Evolutionary conservation across 1,284 basidiomycete genomes (phyloP).

Genomic region (Apiotrichum laibachii): DNA sequence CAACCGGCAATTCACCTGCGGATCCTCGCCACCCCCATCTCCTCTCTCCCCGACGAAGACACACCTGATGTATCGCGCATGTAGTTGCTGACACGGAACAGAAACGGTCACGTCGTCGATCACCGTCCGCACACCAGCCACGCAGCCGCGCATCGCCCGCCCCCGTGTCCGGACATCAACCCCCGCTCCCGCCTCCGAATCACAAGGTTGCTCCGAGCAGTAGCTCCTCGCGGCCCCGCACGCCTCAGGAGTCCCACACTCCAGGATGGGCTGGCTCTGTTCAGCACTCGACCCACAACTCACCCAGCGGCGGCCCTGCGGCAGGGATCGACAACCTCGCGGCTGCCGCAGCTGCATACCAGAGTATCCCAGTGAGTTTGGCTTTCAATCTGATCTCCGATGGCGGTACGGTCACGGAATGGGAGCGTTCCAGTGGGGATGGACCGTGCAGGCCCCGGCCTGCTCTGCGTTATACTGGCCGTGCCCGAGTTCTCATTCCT

Average conservation of each 20-base stretch:
- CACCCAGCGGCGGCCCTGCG: constrained; percentile 7
- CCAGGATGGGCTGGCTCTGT: constrained; percentile 3
- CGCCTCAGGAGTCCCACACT: neutral
- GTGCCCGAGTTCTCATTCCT: too few species aligned
- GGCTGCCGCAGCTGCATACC: constrained; percentile 22
- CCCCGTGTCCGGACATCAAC: neutral
- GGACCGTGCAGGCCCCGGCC: too few species aligned
- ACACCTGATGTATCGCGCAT: too few species aligned
- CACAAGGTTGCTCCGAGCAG: too few species aligned
- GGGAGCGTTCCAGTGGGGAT: too few species aligned
- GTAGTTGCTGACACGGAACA: neutral
- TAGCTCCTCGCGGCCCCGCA: neutral
- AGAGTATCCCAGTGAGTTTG: constrained; percentile 15
- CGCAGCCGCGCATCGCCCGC: neutral
- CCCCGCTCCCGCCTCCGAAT: neutral
- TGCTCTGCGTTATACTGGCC: neutral
- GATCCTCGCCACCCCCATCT: too few species aligned
- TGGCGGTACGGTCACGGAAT: neutral
- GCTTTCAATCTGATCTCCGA: neutral
- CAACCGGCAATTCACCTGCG: too few species aligned
- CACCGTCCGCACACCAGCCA: neutral
- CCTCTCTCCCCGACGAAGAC: too few species aligned
- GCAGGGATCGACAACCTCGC: constrained; percentile 27
- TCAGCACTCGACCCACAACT: constrained; percentile 3
- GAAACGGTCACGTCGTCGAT: constrained; percentile 21